A percentile compares a stretch with the other conserved stretches of the same genome.
Conservation (phyloP, 257 asterid genomes). For the Jacaranda mimosifolia region DNA sequence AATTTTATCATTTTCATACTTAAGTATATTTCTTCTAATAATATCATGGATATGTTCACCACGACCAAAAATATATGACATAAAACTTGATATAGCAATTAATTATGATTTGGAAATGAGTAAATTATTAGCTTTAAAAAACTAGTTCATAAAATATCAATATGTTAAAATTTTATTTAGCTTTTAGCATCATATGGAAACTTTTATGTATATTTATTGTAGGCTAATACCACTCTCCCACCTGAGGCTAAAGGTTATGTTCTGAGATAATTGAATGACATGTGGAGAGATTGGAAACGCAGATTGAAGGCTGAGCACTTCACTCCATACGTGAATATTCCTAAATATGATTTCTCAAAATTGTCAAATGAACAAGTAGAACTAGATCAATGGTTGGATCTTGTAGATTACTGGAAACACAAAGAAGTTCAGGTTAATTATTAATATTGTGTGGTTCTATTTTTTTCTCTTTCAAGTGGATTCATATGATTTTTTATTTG, state of each 20-base stretch:
- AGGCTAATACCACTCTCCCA: neutral
- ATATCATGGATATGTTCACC: no score
- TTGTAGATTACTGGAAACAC: neutral
- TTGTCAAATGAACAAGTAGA: neutral
- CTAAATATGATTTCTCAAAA: neutral
- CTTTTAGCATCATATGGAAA: neutral
- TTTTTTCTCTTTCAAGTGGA: neutral
- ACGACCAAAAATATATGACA: no score
- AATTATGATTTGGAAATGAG: no score
- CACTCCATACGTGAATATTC: neutral
- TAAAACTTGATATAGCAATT: no score
- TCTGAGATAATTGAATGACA: neutral
- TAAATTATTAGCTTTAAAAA: no score
- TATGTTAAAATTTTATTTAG: no score
- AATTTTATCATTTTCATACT: neutral
- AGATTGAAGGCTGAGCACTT: neutral
- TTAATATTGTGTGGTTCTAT: neutral
- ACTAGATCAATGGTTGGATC: neutral
- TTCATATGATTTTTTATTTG: neutral
- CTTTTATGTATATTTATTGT: neutral
- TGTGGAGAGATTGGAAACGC: neutral
- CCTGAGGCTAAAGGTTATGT: neutral
- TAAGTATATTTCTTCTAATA: neutral
- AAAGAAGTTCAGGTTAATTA: neutral
- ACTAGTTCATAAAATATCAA: neutral